Evolutionary conservation across 164 flowering plant species (phyloP).

Genomic region (Santalum album): DNA sequence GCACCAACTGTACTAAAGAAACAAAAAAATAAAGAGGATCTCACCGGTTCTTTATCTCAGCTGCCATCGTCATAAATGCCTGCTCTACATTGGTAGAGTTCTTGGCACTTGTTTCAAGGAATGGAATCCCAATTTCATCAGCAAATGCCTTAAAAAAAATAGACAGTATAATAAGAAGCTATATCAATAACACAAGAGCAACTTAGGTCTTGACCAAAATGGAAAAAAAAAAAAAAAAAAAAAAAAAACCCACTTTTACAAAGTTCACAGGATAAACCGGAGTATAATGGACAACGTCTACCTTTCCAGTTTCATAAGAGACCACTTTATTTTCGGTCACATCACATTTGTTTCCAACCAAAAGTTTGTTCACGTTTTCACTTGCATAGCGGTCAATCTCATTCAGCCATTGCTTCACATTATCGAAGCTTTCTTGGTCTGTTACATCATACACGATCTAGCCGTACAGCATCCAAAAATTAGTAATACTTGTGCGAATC

Average conservation of each 20-base stretch:
- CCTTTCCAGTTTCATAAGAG: conserved; percentile 12
- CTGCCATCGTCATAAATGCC: conserved; percentile 12
- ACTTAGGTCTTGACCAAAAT: background rate
- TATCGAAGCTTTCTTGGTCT: conserved; percentile 4
- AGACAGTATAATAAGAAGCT: background rate
- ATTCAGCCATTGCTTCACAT: conserved; percentile 6
- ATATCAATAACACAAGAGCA: too few relatives aligned
- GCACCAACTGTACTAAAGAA: background rate
- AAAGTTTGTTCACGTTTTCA: conserved; percentile 5
- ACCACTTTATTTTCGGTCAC: conserved; percentile 14
- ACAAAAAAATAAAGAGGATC: background rate
- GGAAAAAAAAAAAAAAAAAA: background rate
- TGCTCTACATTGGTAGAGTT: conserved; percentile 12
- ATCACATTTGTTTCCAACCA: conserved; percentile 13
- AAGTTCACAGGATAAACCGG: background rate
- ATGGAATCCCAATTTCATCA: conserved; percentile 14
- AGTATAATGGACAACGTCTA: background rate
- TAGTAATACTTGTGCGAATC: background rate
- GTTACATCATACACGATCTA: conserved; percentile 6
- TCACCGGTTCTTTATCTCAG: conserved; percentile 12
- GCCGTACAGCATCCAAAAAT: background rate
- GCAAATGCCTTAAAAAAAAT: conserved; percentile 11
- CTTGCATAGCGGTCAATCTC: conserved; percentile 5
- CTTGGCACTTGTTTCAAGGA: conserved; percentile 14
- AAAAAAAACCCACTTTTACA: background rate